These are phyloP conservation scores for Neopestalotiopsis clavispora DNA, from an alignment of 2,329 filamentous ascomycete genomes.

Conservation along the genomic window DNA sequence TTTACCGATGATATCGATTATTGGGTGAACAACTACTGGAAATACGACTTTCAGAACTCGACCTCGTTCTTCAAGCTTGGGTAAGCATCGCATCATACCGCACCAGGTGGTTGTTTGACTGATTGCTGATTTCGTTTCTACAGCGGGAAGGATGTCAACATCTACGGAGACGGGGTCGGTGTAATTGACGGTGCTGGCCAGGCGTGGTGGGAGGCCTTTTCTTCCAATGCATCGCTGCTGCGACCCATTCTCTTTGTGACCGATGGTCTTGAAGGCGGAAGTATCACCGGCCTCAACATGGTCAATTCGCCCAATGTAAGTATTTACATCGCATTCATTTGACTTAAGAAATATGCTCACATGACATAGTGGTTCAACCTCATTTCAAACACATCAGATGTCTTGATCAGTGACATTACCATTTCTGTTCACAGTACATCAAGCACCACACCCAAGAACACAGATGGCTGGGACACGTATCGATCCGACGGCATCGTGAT, in stretches of 20 bases:
- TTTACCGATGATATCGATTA: slow-evolving; percentile 73
- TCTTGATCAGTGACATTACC: slow-evolving; percentile 67
- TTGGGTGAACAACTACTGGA: slow-evolving; percentile 69
- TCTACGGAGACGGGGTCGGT: slow-evolving; percentile 60
- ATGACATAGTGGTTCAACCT: slow-evolving; percentile 64
- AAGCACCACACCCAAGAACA: slow-evolving; percentile 62
- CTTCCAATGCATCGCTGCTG: slow-evolving; percentile 54
- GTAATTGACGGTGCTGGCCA: slow-evolving; percentile 67
- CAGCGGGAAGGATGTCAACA: slow-evolving; percentile 55
- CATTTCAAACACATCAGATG: slow-evolving; percentile 67
- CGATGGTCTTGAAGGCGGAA: slow-evolving; percentile 61
- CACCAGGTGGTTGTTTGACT: neutral
- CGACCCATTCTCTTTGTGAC: slow-evolving; percentile 63
- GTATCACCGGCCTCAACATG: slow-evolving; percentile 64
- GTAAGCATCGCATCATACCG: neutral
- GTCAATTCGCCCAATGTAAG: slow-evolving; percentile 55
- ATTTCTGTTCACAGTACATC: slow-evolving; percentile 49
- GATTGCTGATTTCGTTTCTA: neutral
- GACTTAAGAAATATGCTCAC: neutral
- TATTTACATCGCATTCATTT: neutral
- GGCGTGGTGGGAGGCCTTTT: slow-evolving; percentile 67
- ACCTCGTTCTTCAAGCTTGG: slow-evolving; percentile 53
- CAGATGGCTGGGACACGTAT: slow-evolving; percentile 70
- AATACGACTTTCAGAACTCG: slow-evolving; percentile 70
- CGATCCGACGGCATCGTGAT: slow-evolving; percentile 66